phyloP scores from a whole-genome alignment of 306 rosid species.

The cucumber (Cucumis sativus) region Cucumber_9930_V3 NC_026659.2:29453001-29453500 shows the following conservation, averaged over 20 bases:
- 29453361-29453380: background rate
- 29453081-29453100: background rate
- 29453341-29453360: background rate
- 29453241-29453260: background rate
- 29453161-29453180: background rate
- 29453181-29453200: background rate
- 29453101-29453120: background rate
- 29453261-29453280: background rate
- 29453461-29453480: background rate
- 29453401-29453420: background rate
- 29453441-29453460: background rate
- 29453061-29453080: background rate
- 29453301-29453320: background rate
- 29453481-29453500: background rate
- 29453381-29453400: background rate
- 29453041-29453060: background rate
- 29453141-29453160: background rate
- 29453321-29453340: background rate
- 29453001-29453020: background rate
- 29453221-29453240: background rate
- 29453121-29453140: background rate
- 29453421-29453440: background rate
- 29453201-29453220: background rate
- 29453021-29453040: background rate
- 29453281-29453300: background rate